phyloP scores from a whole-genome alignment of 2,329 filamentous ascomycete species.

The Botryotinia convoluta region DNA sequence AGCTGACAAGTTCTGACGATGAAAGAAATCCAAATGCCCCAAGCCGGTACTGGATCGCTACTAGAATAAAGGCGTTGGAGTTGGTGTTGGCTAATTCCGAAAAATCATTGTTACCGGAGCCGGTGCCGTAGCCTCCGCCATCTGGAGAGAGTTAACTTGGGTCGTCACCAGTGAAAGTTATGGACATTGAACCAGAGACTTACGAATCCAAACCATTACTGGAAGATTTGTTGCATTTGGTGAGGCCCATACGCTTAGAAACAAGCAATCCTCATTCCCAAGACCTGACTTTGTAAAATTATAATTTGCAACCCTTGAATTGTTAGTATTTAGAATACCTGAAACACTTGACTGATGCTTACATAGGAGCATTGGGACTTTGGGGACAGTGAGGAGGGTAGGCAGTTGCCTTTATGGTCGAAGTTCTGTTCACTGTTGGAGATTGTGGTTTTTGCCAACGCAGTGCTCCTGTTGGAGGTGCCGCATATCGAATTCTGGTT shows the following conservation, averaged over 20 bases:
- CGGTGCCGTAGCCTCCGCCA: slow-evolving; percentile 37
- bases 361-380: slow-evolving; percentile 25
- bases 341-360: background rate
- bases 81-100: slow-evolving; percentile 47
- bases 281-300: slow-evolving; percentile 23
- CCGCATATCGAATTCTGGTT: slow-evolving; percentile 43
- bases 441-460: slow-evolving; percentile 44
- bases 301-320: slow-evolving; percentile 14
- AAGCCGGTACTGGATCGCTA: slow-evolving; percentile 63
- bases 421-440: slow-evolving; percentile 26
- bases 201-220: slow-evolving; percentile 43
- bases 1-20: slow-evolving; percentile 52
- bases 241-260: slow-evolving; percentile 40
- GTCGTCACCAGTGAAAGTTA: background rate
- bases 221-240: slow-evolving; percentile 42
- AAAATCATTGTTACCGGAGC: slow-evolving; percentile 39
- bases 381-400: slow-evolving; percentile 40
- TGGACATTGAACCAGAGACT: background rate
- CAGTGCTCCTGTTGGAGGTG: slow-evolving; percentile 42
- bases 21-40: slow-evolving; percentile 68
- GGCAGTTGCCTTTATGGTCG: slow-evolving; percentile 32
- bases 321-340: background rate
- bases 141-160: slow-evolving; percentile 38
- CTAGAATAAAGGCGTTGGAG: slow-evolving; percentile 50
- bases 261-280: slow-evolving; percentile 40